A percentile compares a stretch with the other conserved stretches of the same genome.
These are phyloP conservation scores for Phaeolepiota aurea DNA, from an alignment of 768 basidiomycete species.

Conservation along the genomic window DNA sequence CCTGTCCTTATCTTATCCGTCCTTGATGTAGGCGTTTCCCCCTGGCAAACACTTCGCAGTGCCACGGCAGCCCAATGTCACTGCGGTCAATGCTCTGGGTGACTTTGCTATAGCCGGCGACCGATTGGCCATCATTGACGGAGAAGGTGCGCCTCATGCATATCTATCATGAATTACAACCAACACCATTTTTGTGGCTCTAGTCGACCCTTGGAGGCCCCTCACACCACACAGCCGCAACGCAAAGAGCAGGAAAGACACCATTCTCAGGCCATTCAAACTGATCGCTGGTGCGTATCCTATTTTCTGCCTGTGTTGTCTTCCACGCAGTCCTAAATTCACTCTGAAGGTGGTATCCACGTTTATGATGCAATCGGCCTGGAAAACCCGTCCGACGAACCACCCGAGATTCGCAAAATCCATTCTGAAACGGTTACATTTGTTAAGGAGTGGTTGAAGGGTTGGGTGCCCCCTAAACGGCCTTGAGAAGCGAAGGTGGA, in stretches of 20 bases:
- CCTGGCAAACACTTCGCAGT: conserved; percentile 66
- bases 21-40: conserved; percentile 50
- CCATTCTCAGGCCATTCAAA: too few species aligned
- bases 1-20: too few species aligned
- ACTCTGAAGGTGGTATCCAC: conserved; percentile 59
- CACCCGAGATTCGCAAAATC: conserved; percentile 68
- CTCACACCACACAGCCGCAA: conserved; percentile 75
- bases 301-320: conserved; percentile 46
- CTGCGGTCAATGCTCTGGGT: too few species aligned
- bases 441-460: conserved; percentile 64
- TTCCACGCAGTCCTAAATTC: too few species aligned
- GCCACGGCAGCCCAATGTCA: too few species aligned
- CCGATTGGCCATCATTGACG: conserved; percentile 81
- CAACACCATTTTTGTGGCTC: too few species aligned
- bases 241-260: conserved; percentile 62
- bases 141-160: conserved; percentile 44
- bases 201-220: conserved; percentile 89
- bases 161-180: background rate
- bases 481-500: too few species aligned
- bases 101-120: conserved; percentile 77
- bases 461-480: conserved; percentile 30
- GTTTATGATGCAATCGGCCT: conserved; percentile 75
- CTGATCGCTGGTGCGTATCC: conserved; percentile 79
- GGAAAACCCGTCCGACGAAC: conserved; percentile 52
- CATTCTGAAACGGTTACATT: conserved; percentile 77